Conservation (phyloP, 169 alveolate genomes). For the Plasmodium sp. region DNA sequence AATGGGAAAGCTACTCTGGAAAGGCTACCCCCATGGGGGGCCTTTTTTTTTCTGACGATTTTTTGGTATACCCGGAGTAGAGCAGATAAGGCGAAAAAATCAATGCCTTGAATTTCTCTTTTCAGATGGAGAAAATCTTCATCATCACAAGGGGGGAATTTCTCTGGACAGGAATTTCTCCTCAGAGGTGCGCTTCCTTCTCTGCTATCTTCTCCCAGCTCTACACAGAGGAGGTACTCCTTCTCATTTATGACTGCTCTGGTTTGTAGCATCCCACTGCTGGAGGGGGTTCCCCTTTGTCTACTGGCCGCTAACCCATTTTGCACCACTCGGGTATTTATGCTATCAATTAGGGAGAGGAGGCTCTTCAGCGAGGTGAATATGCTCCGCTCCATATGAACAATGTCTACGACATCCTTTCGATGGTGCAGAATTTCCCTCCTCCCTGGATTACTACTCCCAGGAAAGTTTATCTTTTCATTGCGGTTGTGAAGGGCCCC, state of each 20-base stretch:
- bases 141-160: not conserved
- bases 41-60: constrained; percentile 1
- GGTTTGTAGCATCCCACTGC: not conserved
- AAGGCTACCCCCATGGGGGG: not conserved
- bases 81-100: constrained; percentile 13
- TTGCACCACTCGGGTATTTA: constrained; percentile 7
- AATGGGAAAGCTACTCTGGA: not conserved
- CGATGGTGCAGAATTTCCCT: not conserved
- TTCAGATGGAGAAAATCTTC: not conserved
- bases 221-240: constrained; percentile 8
- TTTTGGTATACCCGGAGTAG: constrained; percentile 11
- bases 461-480: not conserved
- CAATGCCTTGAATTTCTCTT: constrained; percentile 6
- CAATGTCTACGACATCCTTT: not conserved
- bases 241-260: constrained; percentile 10
- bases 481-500: not conserved
- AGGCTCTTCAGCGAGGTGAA: constrained; percentile 13
- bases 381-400: not conserved
- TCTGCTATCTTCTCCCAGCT: not conserved
- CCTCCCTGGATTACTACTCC: not conserved
- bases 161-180: not conserved
- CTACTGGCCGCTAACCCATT: not conserved
- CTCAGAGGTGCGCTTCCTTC: not conserved
- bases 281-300: not conserved
- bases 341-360: constrained; percentile 8